These are phyloP conservation scores for Gossypium anomalum DNA, from an alignment of 345 rosid genomes.

Conservation along the genomic window DNA sequence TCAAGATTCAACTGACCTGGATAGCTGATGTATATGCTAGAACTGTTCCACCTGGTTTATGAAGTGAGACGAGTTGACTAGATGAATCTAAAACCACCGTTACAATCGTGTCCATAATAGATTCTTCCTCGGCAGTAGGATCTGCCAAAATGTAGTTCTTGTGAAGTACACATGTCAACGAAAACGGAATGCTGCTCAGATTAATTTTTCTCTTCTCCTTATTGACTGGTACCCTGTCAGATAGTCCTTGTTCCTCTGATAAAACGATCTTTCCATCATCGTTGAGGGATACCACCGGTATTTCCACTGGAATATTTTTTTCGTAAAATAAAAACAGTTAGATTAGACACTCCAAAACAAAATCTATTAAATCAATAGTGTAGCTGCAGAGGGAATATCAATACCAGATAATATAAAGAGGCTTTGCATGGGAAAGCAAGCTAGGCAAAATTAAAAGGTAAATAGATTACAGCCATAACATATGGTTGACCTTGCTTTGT, in stretches of 20 bases:
- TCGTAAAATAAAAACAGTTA: constrained; percentile 10
- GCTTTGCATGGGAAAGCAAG: not conserved
- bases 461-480: not conserved
- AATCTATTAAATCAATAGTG: not conserved
- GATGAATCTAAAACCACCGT: constrained; percentile 70
- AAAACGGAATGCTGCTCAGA: constrained; percentile 57
- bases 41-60: constrained; percentile 80
- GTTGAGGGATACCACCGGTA: constrained; percentile 72
- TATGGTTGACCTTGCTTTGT: not conserved
- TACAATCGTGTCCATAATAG: constrained; percentile 69
- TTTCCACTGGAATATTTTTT: constrained; percentile 46
- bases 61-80: constrained; percentile 62
- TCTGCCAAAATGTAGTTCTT: constrained; percentile 77
- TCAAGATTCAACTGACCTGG: constrained; percentile 44
- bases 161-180: constrained; percentile 73
- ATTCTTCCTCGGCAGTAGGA: constrained; percentile 87
- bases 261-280: constrained; percentile 72
- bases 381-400: constrained; percentile 1
- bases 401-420: not conserved
- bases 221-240: constrained; percentile 52
- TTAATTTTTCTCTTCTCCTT: constrained; percentile 72
- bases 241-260: constrained; percentile 40
- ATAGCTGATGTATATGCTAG: constrained; percentile 57
- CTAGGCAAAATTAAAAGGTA: not conserved
- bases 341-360: not conserved